Evolutionary conservation across 139 green algal genomes (phyloP), one percentile per base, ranked within the genome.

Genomic region (Chlamydomonas schloesseri): DNA sequence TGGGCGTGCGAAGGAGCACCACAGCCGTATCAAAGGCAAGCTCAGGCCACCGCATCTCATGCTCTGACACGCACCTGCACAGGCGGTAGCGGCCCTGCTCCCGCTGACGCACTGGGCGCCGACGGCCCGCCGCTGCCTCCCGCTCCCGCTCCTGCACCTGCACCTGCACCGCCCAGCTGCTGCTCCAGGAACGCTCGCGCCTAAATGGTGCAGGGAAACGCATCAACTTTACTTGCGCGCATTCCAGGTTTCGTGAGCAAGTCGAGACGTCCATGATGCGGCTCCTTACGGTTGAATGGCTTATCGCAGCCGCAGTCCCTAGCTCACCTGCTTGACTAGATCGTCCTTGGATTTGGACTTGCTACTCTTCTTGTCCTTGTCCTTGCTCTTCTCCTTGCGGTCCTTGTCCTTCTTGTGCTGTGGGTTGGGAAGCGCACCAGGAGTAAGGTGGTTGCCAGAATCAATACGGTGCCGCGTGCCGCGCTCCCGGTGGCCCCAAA

Each of bases 121-220:
- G 76, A 37, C 11, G 62, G 0, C 24, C 46, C 14, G 15, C 76
- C 26, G 0, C 26, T 36, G 73, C 46, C 53, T 64, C 50, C 64
- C 10, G 46, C 57, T n/a, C 21, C n/a, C n/a, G 8, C 37, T 50
- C 3, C 62, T 1, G 21, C 42, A 26, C 31, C 28, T 47, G 13
- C 60, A 4, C 18, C 46, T 4, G 10, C 21, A 26, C 42, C 60
- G 6, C 82, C 71, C 50, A 85, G 79, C 14, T 85, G 79, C 47
- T 85, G 79, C 67, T 85, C 79, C 65, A 85, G 79, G 79, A 85
- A 85, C 31, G 79, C 79, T 4, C 67, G 33, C 21, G 79, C 79
- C 60, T 75, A 76, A n/a, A n/a, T n/a, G n/a, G 28, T 31, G 31
- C 18, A 50, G 28, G 21, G 17, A 15, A 65, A 15, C 53, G 53